Base-by-base conservation (phyloP, 2,329 filamentous ascomycete genomes). In the Fusarium neocosmosporiellum region DNA sequence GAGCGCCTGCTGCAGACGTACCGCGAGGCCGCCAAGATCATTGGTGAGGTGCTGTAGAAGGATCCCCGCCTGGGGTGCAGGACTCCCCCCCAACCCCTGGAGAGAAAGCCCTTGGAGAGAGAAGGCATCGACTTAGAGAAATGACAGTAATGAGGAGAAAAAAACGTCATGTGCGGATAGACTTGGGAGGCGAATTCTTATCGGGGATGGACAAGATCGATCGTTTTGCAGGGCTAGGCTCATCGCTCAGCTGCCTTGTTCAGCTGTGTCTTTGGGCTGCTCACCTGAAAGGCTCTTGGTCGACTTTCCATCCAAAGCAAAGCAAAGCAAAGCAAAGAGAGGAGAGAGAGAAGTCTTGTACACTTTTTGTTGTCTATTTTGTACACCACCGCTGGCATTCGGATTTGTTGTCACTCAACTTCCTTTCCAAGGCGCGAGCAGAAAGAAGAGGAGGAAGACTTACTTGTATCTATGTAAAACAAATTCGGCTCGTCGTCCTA, bases 1-100 rank as follows among this genome's bases (percentile, higher is more conserved):
- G 96, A 99, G 87, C 96, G 95, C 82, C 87, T 99, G 74, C 89
- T 98, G 71, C 91, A 93, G 81, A 99, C 96, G 22, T 99, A 99
- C 86, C 95, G 95, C 79, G 96, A 99, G 86, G 96, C 96, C 22
- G 95, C 96, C 71, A 98, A 97, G 88, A 99, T 99, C 81, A 96
- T 99, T 72, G 95, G 96, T 69, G 96, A 99, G 84, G 96, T 99
- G 68, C 86, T 97, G 85, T 95, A 92, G 83, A 73, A 36, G 99
- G 69, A 86, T 97, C n/a, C 92, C 83, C 71, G 37, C 48, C 46
- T 53, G 37, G 53, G 59, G 50, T 33, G 50, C 29, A 57, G 14
- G 43, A 18, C 14, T 29, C 60, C 58, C 37, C 34, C 27, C 22
- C 57, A 50, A 65, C 63, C 62, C 55, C 69, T 69, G 67, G 70